These are phyloP conservation scores for Quillaja saponaria DNA, from an alignment of 306 rosid genomes.

Conservation along the genomic window DNA sequence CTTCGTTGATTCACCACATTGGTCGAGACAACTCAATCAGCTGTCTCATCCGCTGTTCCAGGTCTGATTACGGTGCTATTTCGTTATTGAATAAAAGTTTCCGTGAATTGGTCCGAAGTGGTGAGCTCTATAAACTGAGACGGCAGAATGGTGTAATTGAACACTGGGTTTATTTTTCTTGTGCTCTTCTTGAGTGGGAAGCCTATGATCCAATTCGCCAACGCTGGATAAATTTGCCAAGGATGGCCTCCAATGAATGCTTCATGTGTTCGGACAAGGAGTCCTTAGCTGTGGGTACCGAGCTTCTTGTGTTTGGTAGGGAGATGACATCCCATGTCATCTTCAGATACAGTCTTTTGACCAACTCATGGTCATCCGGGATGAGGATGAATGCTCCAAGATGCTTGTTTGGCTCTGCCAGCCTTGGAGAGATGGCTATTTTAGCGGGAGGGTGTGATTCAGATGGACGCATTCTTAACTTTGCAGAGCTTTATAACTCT, in stretches of 20 bases:
- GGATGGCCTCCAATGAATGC: constrained; percentile 83
- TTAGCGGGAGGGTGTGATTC: constrained; percentile 94
- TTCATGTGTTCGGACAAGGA: constrained; percentile 90
- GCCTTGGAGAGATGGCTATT: constrained; percentile 85
- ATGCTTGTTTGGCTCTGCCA: constrained; percentile 92
- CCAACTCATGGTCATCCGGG: constrained; percentile 84
- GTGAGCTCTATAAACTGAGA: constrained; percentile 79
- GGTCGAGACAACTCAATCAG: constrained; percentile 77
- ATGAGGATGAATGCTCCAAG: constrained; percentile 82
- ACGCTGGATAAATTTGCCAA: constrained; percentile 88
- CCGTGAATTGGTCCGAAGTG: constrained; percentile 56
- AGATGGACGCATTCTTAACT: constrained; percentile 61
- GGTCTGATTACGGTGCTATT: constrained; percentile 77
- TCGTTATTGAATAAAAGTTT: constrained; percentile 73
- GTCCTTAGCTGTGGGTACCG: constrained; percentile 94
- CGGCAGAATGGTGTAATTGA: constrained; percentile 66
- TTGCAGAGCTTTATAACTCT: constrained; percentile 80
- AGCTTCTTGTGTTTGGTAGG: constrained; percentile 91
- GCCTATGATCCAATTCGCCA: constrained; percentile 76
- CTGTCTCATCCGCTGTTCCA: constrained; percentile 74
- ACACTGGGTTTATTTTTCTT: constrained; percentile 90
- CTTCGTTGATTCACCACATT: constrained; percentile 38
- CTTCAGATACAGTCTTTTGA: constrained; percentile 77
- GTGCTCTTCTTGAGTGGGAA: constrained; percentile 82
- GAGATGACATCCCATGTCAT: constrained; percentile 66